These are phyloP conservation scores for Trichoderma afroharzianum DNA, from an alignment of 2,329 filamentous ascomycete species.

Conservation along the genomic window DNA sequence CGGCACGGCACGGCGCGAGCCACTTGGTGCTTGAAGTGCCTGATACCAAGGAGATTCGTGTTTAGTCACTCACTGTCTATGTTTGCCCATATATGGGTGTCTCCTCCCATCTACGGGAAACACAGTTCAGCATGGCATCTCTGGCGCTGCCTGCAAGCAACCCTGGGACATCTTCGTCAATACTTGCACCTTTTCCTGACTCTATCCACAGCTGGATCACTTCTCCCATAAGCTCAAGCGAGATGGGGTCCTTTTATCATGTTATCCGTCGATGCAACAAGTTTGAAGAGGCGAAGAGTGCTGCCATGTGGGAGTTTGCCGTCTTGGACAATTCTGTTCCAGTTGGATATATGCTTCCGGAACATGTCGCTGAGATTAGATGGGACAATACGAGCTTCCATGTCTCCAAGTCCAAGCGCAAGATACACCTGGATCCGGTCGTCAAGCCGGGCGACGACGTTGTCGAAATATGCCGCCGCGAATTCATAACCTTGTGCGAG, in stretches of 20 bases:
- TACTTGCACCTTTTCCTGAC: neutral
- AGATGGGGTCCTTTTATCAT: constrained; percentile 20
- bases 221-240: neutral
- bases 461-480: constrained; percentile 20
- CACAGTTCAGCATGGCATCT: constrained; percentile 7
- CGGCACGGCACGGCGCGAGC: neutral
- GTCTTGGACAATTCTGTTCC: constrained; percentile 23
- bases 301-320: constrained; percentile 24
- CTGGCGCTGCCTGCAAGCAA: neutral
- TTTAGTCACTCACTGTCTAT: neutral
- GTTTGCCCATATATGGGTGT: neutral
- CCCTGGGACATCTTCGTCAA: neutral
- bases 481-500: constrained; percentile 26
- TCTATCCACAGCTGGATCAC: constrained; percentile 16
- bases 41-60: neutral
- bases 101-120: neutral
- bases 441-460: constrained; percentile 17
- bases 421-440: constrained; percentile 24
- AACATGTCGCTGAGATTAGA: constrained; percentile 21
- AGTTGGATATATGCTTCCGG: constrained; percentile 27
- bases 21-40: neutral
- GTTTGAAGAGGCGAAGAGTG: constrained; percentile 21
- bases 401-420: constrained; percentile 17
- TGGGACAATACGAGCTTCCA: constrained; percentile 24
- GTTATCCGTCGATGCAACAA: constrained; percentile 28